A percentile compares a stretch with the other conserved stretches of the same genome.
Conservation (phyloP, 1,139 yeast genomes). For the Hansenula lynferdii region DNA sequence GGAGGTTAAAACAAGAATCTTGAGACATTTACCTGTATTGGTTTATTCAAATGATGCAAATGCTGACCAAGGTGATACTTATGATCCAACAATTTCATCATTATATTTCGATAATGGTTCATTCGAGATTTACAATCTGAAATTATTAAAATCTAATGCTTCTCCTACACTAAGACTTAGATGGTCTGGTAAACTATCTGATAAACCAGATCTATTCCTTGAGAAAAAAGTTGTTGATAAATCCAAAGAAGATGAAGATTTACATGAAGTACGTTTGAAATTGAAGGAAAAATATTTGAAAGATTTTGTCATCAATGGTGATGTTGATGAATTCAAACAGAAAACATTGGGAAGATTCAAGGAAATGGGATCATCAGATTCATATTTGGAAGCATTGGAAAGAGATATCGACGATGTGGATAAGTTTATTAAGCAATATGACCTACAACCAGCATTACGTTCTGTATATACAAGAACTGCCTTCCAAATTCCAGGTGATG, state of each 20-base stretch:
- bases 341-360: slow-evolving; percentile 48
- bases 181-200: slow-evolving; percentile 83
- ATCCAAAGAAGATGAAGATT: slow-evolving; percentile 45
- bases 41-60: slow-evolving; percentile 52
- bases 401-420: slow-evolving; percentile 56
- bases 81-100: slow-evolving; percentile 81
- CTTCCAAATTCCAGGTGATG: slow-evolving; percentile 97
- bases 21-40: slow-evolving; percentile 89
- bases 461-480: slow-evolving; percentile 90
- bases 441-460: slow-evolving; percentile 81
- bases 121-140: slow-evolving; percentile 83
- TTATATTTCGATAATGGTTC: slow-evolving; percentile 81
- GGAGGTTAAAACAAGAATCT: slow-evolving; percentile 93
- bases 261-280: slow-evolving; percentile 43
- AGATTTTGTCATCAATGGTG: slow-evolving; percentile 49
- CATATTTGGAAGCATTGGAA: slow-evolving; percentile 46
- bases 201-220: slow-evolving; percentile 70
- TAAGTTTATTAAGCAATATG: slow-evolving; percentile 56
- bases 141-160: slow-evolving; percentile 64
- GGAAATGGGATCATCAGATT: slow-evolving; percentile 49
- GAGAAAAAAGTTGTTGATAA: slow-evolving; percentile 74
- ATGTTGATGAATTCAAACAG: slow-evolving; percentile 38
- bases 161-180: slow-evolving; percentile 78
- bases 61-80: slow-evolving; percentile 35
- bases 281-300: slow-evolving; percentile 78